Evolutionary conservation across 805 yeast species (phyloP).

Genomic region (Kurtzmaniella fragi): DNA sequence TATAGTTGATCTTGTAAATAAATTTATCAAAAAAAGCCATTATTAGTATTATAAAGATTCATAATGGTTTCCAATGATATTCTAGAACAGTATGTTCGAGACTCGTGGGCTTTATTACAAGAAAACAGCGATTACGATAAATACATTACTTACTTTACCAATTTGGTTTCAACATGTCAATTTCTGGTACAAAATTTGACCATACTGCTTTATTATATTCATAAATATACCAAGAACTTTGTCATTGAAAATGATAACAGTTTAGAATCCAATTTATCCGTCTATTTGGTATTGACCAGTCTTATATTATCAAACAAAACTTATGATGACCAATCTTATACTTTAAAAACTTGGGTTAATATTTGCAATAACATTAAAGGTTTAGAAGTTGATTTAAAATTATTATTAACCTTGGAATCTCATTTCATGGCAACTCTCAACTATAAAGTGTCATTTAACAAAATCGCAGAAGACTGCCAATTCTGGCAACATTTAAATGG

Average conservation of each 20-base stretch:
- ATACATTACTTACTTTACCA: constrained; percentile 11
- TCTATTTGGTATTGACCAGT: constrained; percentile 19
- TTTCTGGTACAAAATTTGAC: constrained; percentile 16
- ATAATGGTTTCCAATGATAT: too few relatives aligned
- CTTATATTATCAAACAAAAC: constrained; percentile 36
- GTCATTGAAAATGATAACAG: constrained; percentile 8
- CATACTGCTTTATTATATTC: constrained; percentile 20
- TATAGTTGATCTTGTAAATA: too few relatives aligned
- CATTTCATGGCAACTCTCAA: constrained; percentile 21
- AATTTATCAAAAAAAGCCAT: too few relatives aligned
- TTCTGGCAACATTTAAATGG: constrained; percentile 16
- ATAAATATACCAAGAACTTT: constrained; percentile 13
- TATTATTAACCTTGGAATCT: constrained; percentile 23
- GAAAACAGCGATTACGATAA: background rate
- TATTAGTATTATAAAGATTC: too few relatives aligned
- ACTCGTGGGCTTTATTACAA: background rate
- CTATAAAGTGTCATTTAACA: constrained; percentile 21
- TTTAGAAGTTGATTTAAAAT: constrained; percentile 15
- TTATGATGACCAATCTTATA: constrained; percentile 46
- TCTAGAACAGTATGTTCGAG: background rate
- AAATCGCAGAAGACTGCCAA: constrained; percentile 12
- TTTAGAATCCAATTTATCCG: constrained; percentile 8
- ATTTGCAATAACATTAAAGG: constrained; percentile 12
- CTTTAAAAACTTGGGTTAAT: constrained; percentile 46
- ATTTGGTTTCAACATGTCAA: constrained; percentile 16